phyloP scores from a whole-genome alignment of 1,139 yeast species.

The Kurtzmaniella natalensis region DNA sequence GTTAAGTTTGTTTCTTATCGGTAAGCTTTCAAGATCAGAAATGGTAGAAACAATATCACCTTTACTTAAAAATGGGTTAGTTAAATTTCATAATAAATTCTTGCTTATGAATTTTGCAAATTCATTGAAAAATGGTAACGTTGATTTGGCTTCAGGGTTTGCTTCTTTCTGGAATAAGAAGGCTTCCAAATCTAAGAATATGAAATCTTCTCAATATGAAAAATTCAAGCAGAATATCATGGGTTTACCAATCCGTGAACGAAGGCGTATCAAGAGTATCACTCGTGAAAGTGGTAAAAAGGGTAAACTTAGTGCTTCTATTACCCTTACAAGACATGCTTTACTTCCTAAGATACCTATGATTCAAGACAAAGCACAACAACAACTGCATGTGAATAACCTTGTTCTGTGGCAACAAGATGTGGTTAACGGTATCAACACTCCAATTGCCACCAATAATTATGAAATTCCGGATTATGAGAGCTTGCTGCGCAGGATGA shows the following conservation, averaged over 20 bases:
- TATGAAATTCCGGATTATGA: slow-evolving; percentile 83
- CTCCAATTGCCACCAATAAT: slow-evolving; percentile 75
- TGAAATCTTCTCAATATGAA: slow-evolving; percentile 65
- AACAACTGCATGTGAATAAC: slow-evolving; percentile 48
- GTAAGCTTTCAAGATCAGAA: slow-evolving; percentile 75
- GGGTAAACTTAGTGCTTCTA: slow-evolving; percentile 70
- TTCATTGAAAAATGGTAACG: slow-evolving; percentile 64
- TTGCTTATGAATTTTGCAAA: slow-evolving; percentile 80
- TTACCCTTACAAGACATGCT: slow-evolving; percentile 79
- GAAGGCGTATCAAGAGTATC: slow-evolving; percentile 79
- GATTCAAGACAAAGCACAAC: slow-evolving; percentile 54
- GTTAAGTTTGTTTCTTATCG: slow-evolving; percentile 70
- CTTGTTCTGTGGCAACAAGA: slow-evolving; percentile 90
- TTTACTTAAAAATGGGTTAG: slow-evolving; percentile 47
- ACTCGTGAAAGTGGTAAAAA: slow-evolving; percentile 78
- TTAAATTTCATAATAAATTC: slow-evolving; percentile 72
- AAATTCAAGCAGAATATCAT: slow-evolving; percentile 80
- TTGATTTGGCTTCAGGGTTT: slow-evolving; percentile 43
- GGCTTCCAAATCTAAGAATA: slow-evolving; percentile 40
- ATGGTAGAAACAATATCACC: slow-evolving; percentile 53
- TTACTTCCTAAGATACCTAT: slow-evolving; percentile 87
- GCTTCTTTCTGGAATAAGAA: slow-evolving; percentile 56
- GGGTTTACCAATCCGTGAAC: slow-evolving; percentile 80
- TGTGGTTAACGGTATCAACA: slow-evolving; percentile 81
- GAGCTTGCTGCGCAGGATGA: slow-evolving; percentile 61